Conservation (phyloP, 768 basidiomycete genomes). For the Naganishia randhawae region DNA sequence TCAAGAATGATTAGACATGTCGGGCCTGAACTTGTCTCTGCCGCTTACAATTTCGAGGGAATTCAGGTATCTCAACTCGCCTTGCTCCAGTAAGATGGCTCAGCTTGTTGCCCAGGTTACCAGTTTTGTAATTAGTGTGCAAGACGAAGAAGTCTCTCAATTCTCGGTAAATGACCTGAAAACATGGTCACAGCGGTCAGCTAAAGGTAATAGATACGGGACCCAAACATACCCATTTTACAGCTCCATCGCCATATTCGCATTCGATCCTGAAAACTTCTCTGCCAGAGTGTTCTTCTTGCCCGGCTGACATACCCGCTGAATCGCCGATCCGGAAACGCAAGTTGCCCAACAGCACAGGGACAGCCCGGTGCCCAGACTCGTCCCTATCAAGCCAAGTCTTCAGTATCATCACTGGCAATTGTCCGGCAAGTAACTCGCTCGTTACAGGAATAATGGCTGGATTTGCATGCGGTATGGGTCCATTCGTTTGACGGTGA, state of each 20-base stretch:
- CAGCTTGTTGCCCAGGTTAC: constrained; percentile 57
- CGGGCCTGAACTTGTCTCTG: constrained; percentile 51
- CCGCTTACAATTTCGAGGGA: constrained; percentile 64
- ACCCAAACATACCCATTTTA: constrained; percentile 74
- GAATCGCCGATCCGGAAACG: constrained; percentile 50
- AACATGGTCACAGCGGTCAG: not conserved
- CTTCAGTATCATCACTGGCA: constrained; percentile 51
- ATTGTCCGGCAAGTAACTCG: constrained; percentile 48
- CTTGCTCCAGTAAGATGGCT: constrained; percentile 65
- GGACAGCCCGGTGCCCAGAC: constrained; percentile 48
- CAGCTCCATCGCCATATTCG: constrained; percentile 89
- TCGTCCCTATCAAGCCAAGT: constrained; percentile 51
- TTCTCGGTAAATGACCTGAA: constrained; percentile 59
- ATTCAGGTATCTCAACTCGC: constrained; percentile 75
- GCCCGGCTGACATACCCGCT: constrained; percentile 39
- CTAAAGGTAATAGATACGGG: not conserved
- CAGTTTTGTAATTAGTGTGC: constrained; percentile 81
- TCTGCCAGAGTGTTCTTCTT: constrained; percentile 39
- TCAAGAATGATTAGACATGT: not conserved
- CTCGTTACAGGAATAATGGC: constrained; percentile 47
- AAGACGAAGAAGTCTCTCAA: constrained; percentile 85
- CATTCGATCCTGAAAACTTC: constrained; percentile 57
- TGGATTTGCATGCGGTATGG: constrained; percentile 28
- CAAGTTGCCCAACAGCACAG: constrained; percentile 48
- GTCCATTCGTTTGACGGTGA: constrained; percentile 29